Evolutionary conservation across 169 alveolate species (phyloP), one percentile per base, ranked within the genome.

Genomic region (Eimeria tenella): DNA sequence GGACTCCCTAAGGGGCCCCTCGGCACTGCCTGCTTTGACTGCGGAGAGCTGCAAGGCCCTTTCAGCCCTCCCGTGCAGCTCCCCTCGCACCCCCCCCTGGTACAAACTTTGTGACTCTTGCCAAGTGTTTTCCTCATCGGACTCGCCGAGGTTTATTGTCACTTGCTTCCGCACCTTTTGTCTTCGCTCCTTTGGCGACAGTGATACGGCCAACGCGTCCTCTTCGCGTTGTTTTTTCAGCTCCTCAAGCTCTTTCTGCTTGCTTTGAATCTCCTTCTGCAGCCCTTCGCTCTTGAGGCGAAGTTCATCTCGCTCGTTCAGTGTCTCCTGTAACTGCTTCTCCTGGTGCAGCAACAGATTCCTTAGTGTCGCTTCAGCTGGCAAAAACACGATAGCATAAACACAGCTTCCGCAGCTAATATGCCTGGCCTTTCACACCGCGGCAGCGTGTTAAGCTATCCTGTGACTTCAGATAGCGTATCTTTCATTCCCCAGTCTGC

Each of bases 51-150:
- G 94, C 87, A 65, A 21, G 63, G 87, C 84, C 81, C 65, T 65
- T 17, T 86, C 83, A 50, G 89, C 94, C 94, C 83, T 75, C 89
- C 94, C 86, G 70, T 71, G 87, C 94, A 60, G 70, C 94, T 89
- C 94, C 94, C 94, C 94, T 70, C 89, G 52, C 56, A 15, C 94
- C 94, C 94, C 94, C 94, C 94, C 94, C 94, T 77, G 94, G 91
- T 84, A 42, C 79, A n/a, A 58, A 84, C 2, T 31, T 62, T 84
- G 91, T 56, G 23, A 50, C 23, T 68, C 10, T 0, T 0, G 53
- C 73, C 79, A 58, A 0, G 74, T 23, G 50, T 87, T 70, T 31
- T 71, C 86, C 49, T 70, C 42, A 31, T 63, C 83, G 10, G 70
- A 63, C 31, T 70, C 93, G 21, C 56, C 83, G 74, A 87, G 74